These are phyloP conservation scores for Phytophthora lateralis DNA, from an alignment of 352 stramenopile genomes.

Conservation along the genomic window DNA sequence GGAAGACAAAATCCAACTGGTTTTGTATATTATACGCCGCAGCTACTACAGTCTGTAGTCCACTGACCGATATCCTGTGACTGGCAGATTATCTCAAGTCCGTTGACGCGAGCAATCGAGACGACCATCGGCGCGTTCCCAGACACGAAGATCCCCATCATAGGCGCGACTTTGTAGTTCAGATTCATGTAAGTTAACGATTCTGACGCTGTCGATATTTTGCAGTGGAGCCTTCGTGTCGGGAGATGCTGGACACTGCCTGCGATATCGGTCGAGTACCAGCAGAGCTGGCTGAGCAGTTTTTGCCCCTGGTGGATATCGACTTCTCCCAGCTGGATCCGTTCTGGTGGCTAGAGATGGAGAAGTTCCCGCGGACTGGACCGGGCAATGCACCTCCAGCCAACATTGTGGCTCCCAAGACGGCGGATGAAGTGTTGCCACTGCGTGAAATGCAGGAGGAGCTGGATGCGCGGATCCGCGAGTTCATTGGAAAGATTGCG, in stretches of 20 bases:
- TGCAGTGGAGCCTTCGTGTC: constrained; percentile 72
- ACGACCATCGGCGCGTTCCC: constrained; percentile 74
- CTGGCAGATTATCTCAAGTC: constrained; percentile 78
- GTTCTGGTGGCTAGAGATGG: constrained; percentile 69
- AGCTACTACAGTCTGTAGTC: background rate
- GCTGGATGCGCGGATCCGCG: constrained; percentile 68
- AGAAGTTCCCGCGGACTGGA: constrained; percentile 36
- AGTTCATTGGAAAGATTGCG: constrained; percentile 59
- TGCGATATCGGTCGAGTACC: constrained; percentile 80
- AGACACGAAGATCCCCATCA: constrained; percentile 55
- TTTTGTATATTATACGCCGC: constrained; percentile 18
- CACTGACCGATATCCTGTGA: background rate
- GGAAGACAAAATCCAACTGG: constrained; percentile 73
- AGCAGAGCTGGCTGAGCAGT: constrained; percentile 46
- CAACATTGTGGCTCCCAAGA: constrained; percentile 36
- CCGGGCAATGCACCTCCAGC: constrained; percentile 25
- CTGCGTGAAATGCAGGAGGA: constrained; percentile 64
- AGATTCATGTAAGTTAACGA: background rate
- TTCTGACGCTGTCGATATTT: constrained; percentile 3
- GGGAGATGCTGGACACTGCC: constrained; percentile 86
- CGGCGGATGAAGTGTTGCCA: constrained; percentile 51
- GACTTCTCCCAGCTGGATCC: constrained; percentile 55
- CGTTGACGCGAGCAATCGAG: constrained; percentile 83
- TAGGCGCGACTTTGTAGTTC: constrained; percentile 35
- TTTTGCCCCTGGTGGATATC: constrained; percentile 28